These are phyloP conservation scores for Cairneyella variabilis DNA, from an alignment of 495 filamentous ascomycete genomes.

Conservation along the genomic window DNA sequence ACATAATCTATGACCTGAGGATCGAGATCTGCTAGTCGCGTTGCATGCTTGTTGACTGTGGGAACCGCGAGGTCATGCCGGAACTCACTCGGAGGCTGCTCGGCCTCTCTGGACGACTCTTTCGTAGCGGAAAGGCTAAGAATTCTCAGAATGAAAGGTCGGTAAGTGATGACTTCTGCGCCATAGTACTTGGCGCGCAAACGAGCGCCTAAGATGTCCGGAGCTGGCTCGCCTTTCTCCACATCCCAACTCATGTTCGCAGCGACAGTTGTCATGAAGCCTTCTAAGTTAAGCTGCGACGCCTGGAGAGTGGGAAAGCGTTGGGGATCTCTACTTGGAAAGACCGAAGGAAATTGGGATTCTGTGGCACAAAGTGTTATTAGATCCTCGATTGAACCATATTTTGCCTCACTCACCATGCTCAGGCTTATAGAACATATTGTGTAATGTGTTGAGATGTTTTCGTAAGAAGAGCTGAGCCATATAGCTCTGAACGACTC, in stretches of 20 bases:
- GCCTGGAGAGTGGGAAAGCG: slow-evolving; percentile 42
- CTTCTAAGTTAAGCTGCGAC: slow-evolving; percentile 42
- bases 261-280: slow-evolving; percentile 35
- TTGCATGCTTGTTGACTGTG: slow-evolving; percentile 22
- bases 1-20: slow-evolving; percentile 50
- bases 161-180: slow-evolving; percentile 82
- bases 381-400: too few relatives aligned
- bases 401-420: too few relatives aligned
- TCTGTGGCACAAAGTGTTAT: slow-evolving; percentile 1
- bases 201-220: slow-evolving; percentile 77
- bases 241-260: slow-evolving; percentile 53
- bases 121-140: slow-evolving; percentile 40
- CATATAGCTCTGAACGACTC: slow-evolving; percentile 74
- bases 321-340: neutral
- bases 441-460: slow-evolving; percentile 79
- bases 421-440: slow-evolving; percentile 65
- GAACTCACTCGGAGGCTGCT: slow-evolving; percentile 15
- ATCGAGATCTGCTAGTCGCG: slow-evolving; percentile 34
- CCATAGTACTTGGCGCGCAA: slow-evolving; percentile 94
- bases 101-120: slow-evolving; percentile 17
- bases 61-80: slow-evolving; percentile 30
- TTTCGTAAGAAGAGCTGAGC: slow-evolving; percentile 85
- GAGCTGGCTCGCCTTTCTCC: slow-evolving; percentile 60
- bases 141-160: slow-evolving; percentile 71
- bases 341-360: slow-evolving; percentile 4